Evolutionary conservation across 306 rosid genomes (phyloP), one percentile per base, ranked within the genome.

Genomic region (Cicer pinnatifidum): DNA sequence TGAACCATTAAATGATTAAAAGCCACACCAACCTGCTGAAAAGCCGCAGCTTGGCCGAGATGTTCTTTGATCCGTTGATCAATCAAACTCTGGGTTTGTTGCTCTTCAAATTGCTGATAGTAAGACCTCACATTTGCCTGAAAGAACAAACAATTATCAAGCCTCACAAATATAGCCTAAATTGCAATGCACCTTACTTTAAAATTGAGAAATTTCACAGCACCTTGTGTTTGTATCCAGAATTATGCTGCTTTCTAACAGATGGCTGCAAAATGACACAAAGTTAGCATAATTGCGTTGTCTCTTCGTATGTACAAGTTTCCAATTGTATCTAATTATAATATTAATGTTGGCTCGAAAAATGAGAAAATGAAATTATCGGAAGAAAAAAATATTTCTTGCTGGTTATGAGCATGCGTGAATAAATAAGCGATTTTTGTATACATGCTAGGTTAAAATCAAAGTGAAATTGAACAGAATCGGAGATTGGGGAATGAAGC

Each of bases 181-280:
- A 54, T 38, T 40, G 7, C 1, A 2, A 45, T 44, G 20, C 11
- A 59, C 9, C 28, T 47, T 37, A 9, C 8, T 48, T n/a, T 17
- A 62, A 63, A 64, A 64, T 12, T 17, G 20, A 37, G 45, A 61
- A 16, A 39, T 1, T 74, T 23, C 71, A 39, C 3, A 15, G 53
- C 78, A 91, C 98, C 98, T 94, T 94, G 74, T 94, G 98, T 38
- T 94, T 95, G 81, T 95, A 95, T 66, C 99, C 99, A 19, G 99
- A 94, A 79, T 95, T 95, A 71, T 95, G 99, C 81, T 95, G 99
- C 82, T 91, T 95, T 84, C 99, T 89, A 6, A 95, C 97, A 6
- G 99, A 95, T 63, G 99, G 97, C 99, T 95, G 90, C 76, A 79
- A 79, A 3, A 78, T 28, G 20, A 78, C 47, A 37, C 11, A 33